Base-by-base conservation (phyloP, 257 asterid species). In the Pogostemon cablin region DNA sequence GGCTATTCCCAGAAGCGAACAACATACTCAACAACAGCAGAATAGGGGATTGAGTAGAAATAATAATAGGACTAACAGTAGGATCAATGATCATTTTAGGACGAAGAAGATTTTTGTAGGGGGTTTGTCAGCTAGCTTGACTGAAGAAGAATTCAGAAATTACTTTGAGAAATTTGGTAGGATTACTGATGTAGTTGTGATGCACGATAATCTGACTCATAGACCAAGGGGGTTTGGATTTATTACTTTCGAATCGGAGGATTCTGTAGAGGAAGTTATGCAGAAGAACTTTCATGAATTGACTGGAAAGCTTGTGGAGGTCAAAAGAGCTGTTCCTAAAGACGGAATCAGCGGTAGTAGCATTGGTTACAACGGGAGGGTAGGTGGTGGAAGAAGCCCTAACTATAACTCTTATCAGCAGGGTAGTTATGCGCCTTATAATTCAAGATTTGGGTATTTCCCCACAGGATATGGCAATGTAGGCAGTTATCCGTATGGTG, bases 211-310 rank as follows among this genome's bases (percentile, higher is more conserved):
- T 56, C 60, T 81, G 71, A 91, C 96, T 20, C 96, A 80, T 58
- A 86, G 96, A 84, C 97, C 97, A 35, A 85, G 99, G 71, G 99
- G 99, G 2, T 93, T 93, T 47, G 99, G 99, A 56, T 93, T 93
- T 67, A 89, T 93, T 61, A 86, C 96, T 40, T 93, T 87, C 25
- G 96, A 87, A 69, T 82, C 95, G 0, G 96, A 93, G 81, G 96
- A 91, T 35, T 84, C 96, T 0, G 96, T 87, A 17, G 96, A 91
- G 76, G 88, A 85, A 37, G 97, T 91, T 64, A 83, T 89, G 89
- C 86, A 79, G 81, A 85, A 87, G 81, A 84, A 78, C 67, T 91
- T 83, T 55, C 95, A 93, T 53, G 93, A 87, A 47, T 68, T 93
- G 83, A 73, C 78, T 65, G 97, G 92, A 48, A 93, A 89, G 80